Conservation (phyloP, 257 asterid genomes). For the Solanum rostratum region DNA sequence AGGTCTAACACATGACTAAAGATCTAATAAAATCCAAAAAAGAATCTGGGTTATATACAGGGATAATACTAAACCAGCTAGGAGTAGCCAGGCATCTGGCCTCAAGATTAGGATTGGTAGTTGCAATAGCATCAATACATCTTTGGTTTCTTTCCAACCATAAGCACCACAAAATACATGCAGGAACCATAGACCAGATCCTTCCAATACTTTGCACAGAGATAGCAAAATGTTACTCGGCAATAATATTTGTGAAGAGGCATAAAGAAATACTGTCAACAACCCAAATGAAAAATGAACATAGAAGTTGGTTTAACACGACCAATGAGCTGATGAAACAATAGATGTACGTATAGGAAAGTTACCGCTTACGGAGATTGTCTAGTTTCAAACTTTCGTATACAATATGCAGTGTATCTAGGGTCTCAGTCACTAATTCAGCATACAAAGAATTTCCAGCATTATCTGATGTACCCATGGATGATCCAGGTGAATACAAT, state of each 20-base stretch:
- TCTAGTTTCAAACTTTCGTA: slow-evolving; percentile 83
- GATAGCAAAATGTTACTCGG: background rate
- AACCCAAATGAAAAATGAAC: background rate
- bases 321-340: background rate
- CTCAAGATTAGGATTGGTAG: background rate
- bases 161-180: background rate
- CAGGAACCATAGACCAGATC: background rate
- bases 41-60: background rate
- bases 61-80: background rate
- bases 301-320: background rate
- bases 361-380: slow-evolving; percentile 84
- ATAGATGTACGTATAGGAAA: background rate
- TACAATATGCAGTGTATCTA: slow-evolving; percentile 83
- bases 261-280: background rate
- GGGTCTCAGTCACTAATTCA: slow-evolving; percentile 42
- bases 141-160: background rate
- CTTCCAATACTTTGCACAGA: background rate
- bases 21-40: background rate
- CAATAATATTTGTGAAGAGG: background rate
- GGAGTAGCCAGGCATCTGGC: background rate
- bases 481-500: slow-evolving; percentile 21
- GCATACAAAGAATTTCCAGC: slow-evolving; percentile 22
- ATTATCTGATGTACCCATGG: slow-evolving; percentile 14
- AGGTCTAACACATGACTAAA: background rate
- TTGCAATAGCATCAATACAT: background rate